These are phyloP conservation scores for Cyphellophora europaea DNA, from an alignment of 2,329 filamentous ascomycete genomes.

Conservation along the genomic window DNA sequence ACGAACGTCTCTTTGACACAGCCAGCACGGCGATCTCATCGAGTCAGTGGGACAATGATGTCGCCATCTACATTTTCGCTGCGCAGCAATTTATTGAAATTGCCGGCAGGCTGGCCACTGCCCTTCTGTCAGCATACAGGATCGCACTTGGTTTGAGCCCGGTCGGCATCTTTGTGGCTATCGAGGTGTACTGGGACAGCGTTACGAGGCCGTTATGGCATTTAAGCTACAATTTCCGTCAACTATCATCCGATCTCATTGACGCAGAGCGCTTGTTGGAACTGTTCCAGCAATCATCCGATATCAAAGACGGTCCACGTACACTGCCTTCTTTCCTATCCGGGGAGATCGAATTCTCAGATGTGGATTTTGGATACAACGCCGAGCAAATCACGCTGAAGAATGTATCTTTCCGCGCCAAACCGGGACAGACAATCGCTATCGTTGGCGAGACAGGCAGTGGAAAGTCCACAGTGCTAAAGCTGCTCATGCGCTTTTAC, in stretches of 20 bases:
- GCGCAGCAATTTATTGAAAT: constrained; percentile 2
- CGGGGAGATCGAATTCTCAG: constrained; percentile 1
- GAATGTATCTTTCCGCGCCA: constrained; percentile 35
- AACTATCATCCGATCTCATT: constrained; percentile 2
- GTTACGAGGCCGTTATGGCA: constrained; percentile 2
- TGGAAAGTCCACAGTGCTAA: constrained; percentile 47
- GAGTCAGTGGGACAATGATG: constrained; percentile 2
- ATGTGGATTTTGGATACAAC: constrained; percentile 1
- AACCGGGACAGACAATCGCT: constrained; percentile 41
- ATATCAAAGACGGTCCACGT: neutral
- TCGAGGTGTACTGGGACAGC: constrained; percentile 3
- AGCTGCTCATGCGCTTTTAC: constrained; percentile 46
- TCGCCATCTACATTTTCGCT: neutral
- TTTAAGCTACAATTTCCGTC: constrained; percentile 1
- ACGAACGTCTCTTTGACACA: neutral
- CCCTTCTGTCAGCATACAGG: constrained; percentile 1
- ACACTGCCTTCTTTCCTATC: neutral
- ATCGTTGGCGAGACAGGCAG: constrained; percentile 47
- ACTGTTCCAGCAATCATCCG: constrained; percentile 2
- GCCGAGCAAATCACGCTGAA: constrained; percentile 28
- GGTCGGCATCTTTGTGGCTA: constrained; percentile 1
- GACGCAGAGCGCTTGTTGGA: constrained; percentile 2
- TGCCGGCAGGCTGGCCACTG: neutral
- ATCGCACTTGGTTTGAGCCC: neutral
- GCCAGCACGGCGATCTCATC: neutral